Conservation (phyloP, 139 green algal species). For the Pseudopediastrum boryanum region DNA sequence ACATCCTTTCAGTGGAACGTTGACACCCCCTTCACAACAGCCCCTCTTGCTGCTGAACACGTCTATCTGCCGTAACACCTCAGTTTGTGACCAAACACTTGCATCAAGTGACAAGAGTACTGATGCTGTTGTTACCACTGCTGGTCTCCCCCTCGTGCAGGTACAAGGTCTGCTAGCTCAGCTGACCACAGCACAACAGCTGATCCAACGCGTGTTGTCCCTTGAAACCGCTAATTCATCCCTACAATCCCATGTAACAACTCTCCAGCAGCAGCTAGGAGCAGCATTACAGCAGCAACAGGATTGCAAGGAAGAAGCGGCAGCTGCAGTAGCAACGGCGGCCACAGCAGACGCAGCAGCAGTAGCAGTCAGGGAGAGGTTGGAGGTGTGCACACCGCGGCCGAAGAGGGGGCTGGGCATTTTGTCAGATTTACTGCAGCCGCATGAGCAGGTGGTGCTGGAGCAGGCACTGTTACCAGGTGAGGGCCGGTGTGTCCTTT, state of each 20-base stretch:
- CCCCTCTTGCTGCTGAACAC: too few relatives aligned
- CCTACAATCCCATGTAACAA: too few relatives aligned
- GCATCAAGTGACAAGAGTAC: too few relatives aligned
- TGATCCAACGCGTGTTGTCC: slow-evolving; percentile 22
- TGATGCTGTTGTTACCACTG: too few relatives aligned
- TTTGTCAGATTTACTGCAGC: slow-evolving; percentile 20
- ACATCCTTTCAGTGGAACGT: too few relatives aligned
- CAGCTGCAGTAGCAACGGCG: neutral
- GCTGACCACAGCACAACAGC: slow-evolving; percentile 21
- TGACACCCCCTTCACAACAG: too few relatives aligned
- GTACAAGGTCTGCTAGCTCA: slow-evolving; percentile 22
- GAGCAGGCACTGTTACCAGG: slow-evolving; percentile 33
- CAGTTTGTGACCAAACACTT: too few relatives aligned
- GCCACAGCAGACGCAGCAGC: neutral
- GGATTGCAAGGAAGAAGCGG: neutral
- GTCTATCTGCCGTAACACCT: too few relatives aligned
- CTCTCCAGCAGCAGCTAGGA: neutral
- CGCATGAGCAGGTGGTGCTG: slow-evolving; percentile 3
- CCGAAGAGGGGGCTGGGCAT: slow-evolving; percentile 27
- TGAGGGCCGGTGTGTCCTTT: neutral
- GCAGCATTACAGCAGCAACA: neutral
- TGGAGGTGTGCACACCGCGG: slow-evolving; percentile 17
- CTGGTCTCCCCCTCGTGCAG: neutral
- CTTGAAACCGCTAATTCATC: neutral
- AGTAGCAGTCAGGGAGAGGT: too few relatives aligned